Evolutionary conservation across 2,329 filamentous ascomycete genomes (phyloP).

Genomic region (Botrytis cinerea): DNA sequence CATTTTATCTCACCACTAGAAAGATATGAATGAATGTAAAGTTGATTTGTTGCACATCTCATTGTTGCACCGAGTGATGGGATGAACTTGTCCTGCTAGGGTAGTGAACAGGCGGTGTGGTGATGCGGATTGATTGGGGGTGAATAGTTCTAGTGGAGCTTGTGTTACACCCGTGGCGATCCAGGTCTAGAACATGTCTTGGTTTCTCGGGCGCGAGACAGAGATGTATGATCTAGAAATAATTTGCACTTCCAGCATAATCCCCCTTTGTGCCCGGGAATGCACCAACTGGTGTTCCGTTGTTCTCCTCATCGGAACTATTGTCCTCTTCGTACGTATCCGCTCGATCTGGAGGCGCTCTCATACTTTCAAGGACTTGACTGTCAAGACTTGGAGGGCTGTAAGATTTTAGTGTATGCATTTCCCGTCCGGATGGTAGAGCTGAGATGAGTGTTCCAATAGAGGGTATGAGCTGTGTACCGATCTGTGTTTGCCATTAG

Average conservation of each 20-base stretch:
- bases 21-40: not conserved
- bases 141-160: slow-evolving; percentile 6
- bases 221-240: slow-evolving; percentile 31
- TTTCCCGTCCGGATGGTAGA: slow-evolving; percentile 87
- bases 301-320: slow-evolving; percentile 47
- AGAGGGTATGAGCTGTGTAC: slow-evolving; percentile 75
- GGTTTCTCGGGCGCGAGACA: not conserved
- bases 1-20: slow-evolving; percentile 18
- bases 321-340: slow-evolving; percentile 47
- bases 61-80: slow-evolving; percentile 24
- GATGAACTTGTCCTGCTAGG: not conserved
- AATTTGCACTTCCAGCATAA: slow-evolving; percentile 41
- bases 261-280: slow-evolving; percentile 52
- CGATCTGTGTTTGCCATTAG: slow-evolving; percentile 58
- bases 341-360: slow-evolving; percentile 51
- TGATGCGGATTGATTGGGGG: slow-evolving; percentile 8
- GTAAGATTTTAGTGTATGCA: slow-evolving; percentile 72
- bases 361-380: slow-evolving; percentile 63
- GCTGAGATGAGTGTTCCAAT: slow-evolving; percentile 70
- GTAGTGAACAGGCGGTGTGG: slow-evolving; percentile 11
- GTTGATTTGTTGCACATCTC: slow-evolving; percentile 21
- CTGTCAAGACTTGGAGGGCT: slow-evolving; percentile 64
- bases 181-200: not conserved
- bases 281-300: slow-evolving; percentile 46
- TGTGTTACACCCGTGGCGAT: slow-evolving; percentile 9